These are phyloP conservation scores for Hypomyces rosellus DNA, from an alignment of 2,329 filamentous ascomycete species.

Conservation along the genomic window DNA sequence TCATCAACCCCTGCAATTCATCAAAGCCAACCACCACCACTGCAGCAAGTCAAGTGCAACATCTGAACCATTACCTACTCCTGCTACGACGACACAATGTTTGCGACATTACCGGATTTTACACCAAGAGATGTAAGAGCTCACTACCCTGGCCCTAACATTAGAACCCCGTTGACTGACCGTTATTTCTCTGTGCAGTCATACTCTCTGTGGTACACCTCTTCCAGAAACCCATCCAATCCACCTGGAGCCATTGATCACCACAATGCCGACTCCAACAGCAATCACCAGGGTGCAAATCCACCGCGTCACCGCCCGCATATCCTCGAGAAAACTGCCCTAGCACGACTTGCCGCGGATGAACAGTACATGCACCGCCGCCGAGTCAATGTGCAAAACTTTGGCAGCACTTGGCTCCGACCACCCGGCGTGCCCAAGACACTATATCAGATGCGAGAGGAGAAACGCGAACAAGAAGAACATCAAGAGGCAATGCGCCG, in stretches of 20 bases:
- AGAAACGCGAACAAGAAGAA: conserved; percentile 82
- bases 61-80: too few species aligned
- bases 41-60: too few species aligned
- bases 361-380: conserved; percentile 72
- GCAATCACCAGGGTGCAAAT: conserved; percentile 24
- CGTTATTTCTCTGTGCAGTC: conserved; percentile 39
- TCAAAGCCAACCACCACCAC: not conserved
- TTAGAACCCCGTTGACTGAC: not conserved
- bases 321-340: conserved; percentile 50
- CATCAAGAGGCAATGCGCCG: conserved; percentile 67
- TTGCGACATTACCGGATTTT: conserved; percentile 59
- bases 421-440: conserved; percentile 87
- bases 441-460: conserved; percentile 82
- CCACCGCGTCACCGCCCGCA: conserved; percentile 36
- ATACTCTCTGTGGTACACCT: conserved; percentile 68
- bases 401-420: conserved; percentile 83
- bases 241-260: conserved; percentile 28
- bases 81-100: conserved; percentile 36
- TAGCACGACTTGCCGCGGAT: conserved; percentile 66
- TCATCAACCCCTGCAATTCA: too few species aligned
- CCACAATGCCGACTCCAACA: conserved; percentile 23
- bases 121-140: conserved; percentile 62
- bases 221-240: conserved; percentile 47
- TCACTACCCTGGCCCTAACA: not conserved
- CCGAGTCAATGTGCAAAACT: conserved; percentile 75